phyloP scores from a whole-genome alignment of 2,329 filamentous ascomycete genomes.

The Dothiorella sarmentorum region DNA sequence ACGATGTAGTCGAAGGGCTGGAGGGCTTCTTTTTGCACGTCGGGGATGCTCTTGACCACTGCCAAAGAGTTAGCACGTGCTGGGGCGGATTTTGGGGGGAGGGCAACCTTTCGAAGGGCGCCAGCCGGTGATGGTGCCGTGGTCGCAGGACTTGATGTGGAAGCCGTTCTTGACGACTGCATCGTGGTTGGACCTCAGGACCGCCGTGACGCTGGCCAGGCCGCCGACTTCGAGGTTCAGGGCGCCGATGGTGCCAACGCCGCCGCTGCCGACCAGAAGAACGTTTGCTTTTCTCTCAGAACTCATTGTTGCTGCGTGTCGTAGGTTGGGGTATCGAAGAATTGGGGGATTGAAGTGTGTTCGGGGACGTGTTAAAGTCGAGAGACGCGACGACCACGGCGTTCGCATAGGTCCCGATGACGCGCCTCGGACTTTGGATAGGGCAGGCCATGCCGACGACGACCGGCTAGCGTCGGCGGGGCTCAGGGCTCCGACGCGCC shows the following conservation, averaged over 20 bases:
- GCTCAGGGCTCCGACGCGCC: background rate
- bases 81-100: background rate
- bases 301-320: slow-evolving; percentile 1
- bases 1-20: slow-evolving; percentile 55
- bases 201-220: slow-evolving; percentile 51
- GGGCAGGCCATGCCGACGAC: background rate
- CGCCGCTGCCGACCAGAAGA: slow-evolving; percentile 54
- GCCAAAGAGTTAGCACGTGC: no score
- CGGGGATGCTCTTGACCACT: slow-evolving; percentile 50
- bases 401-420: no score
- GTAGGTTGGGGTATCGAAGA: background rate
- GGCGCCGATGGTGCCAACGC: slow-evolving; percentile 56
- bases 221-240: slow-evolving; percentile 52
- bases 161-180: slow-evolving; percentile 50
- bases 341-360: no score
- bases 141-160: slow-evolving; percentile 54
- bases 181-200: slow-evolving; percentile 56
- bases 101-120: slow-evolving; percentile 43
- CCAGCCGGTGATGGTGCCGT: slow-evolving; percentile 51
- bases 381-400: no score
- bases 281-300: slow-evolving; percentile 35
- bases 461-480: background rate
- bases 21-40: slow-evolving; percentile 36
- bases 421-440: background rate
- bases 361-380: background rate